A percentile compares a stretch with the other conserved stretches of the same genome.
These are phyloP conservation scores for Aureobasidium musti DNA, from an alignment of 2,329 filamentous ascomycete species.

Conservation along the genomic window DNA sequence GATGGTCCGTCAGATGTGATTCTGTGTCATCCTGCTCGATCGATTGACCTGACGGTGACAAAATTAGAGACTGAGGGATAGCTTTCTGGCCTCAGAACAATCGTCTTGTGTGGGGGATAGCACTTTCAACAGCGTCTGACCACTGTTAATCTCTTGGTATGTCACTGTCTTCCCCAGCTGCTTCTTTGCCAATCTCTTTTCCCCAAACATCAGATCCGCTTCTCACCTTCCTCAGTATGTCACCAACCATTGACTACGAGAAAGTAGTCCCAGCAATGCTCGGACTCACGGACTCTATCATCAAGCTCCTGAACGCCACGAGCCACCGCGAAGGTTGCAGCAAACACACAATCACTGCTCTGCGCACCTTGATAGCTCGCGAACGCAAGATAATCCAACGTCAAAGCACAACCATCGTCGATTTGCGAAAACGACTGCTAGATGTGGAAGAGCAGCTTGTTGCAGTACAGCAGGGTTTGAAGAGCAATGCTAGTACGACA, in stretches of 20 bases:
- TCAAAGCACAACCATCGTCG: neutral
- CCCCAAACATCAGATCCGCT: neutral
- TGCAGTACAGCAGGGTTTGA: neutral
- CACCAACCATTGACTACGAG: neutral
- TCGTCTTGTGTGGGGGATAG: too few relatives aligned
- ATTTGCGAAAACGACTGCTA: neutral
- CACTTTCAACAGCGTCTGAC: neutral
- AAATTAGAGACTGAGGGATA: neutral
- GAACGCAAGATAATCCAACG: slow-evolving; percentile 4
- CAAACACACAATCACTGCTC: neutral
- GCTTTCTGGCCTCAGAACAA: too few relatives aligned
- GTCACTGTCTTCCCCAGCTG: neutral
- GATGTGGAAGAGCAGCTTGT: neutral
- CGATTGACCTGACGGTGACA: neutral
- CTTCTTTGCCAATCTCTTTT: too few relatives aligned
- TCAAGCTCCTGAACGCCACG: neutral
- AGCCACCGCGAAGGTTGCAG: neutral
- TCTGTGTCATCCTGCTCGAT: neutral
- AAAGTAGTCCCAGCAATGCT: slow-evolving; percentile 13
- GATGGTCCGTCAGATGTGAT: neutral
- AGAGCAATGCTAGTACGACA: neutral
- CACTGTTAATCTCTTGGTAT: neutral
- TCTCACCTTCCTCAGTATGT: neutral
- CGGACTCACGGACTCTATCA: slow-evolving; percentile 13
- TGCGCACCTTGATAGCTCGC: neutral